A percentile compares a stretch with the other conserved stretches of the same genome.
Conservation (phyloP, 306 rosid genomes). For the Prunus padus region DNA sequence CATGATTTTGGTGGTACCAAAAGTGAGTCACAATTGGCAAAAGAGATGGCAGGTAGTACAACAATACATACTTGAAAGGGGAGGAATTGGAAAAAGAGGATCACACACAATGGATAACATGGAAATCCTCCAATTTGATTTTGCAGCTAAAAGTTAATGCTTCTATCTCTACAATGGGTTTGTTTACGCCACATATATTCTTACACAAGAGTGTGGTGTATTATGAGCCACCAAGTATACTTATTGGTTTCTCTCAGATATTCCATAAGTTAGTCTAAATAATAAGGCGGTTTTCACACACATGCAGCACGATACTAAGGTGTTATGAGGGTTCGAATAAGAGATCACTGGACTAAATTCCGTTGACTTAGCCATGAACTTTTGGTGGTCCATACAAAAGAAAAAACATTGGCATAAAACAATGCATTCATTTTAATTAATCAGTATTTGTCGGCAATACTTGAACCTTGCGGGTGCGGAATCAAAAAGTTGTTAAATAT, state of each 20-base stretch:
- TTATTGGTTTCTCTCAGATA: neutral
- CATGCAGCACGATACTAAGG: no score
- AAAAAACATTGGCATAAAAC: neutral
- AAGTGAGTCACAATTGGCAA: conserved; percentile 4
- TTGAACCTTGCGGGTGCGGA: conserved; percentile 2
- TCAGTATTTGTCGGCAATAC: neutral
- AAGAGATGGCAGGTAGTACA: conserved; percentile 9
- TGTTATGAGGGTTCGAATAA: no score
- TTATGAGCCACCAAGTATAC: neutral
- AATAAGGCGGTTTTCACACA: no score
- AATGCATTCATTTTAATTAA: neutral
- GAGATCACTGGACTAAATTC: accelerated
- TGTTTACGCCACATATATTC: neutral
- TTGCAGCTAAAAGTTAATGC: neutral
- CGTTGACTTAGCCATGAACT: neutral
- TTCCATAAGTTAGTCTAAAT: no score
- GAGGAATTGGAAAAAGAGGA: neutral
- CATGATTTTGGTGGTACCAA: neutral
- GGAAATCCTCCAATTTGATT: neutral
- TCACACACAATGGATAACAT: conserved; percentile 5
- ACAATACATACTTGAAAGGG: neutral
- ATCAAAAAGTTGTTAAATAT: conserved; percentile 6
- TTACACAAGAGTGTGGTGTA: neutral
- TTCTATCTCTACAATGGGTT: neutral
- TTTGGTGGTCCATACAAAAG: neutral